A percentile compares a stretch with the other conserved stretches of the same genome.
Evolutionary conservation across 1,284 basidiomycete genomes (phyloP).

Genomic region (Trametes versicolor): DNA sequence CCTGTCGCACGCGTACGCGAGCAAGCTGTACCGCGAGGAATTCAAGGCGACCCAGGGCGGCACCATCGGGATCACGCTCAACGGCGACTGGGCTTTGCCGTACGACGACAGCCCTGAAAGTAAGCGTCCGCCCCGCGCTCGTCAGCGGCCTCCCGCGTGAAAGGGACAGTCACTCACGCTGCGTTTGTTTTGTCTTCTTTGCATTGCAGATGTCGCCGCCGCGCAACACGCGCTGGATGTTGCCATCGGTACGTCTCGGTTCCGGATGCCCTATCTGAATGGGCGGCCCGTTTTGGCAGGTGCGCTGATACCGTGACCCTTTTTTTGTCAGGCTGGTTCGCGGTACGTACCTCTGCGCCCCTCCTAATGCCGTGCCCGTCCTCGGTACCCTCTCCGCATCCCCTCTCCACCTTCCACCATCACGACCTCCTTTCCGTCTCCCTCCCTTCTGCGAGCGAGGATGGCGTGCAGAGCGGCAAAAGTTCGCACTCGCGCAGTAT

Average conservation of each 20-base stretch:
- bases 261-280: conserved; percentile 18
- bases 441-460: neutral
- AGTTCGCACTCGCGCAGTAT: neutral
- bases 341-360: conserved; percentile 50
- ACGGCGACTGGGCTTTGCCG: conserved; percentile 77
- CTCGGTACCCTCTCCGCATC: neutral
- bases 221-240: conserved; percentile 73
- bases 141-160: neutral
- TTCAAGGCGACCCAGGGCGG: conserved; percentile 67
- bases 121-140: conserved; percentile 45
- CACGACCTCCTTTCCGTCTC: neutral
- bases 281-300: conserved; percentile 8
- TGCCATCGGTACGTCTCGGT: conserved; percentile 61
- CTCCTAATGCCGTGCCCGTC: neutral
- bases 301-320: conserved; percentile 27
- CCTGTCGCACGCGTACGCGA: conserved; percentile 73
- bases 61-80: conserved; percentile 78
- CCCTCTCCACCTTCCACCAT: conserved; percentile 1
- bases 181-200: conserved; percentile 10
- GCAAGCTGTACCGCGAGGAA: conserved; percentile 69
- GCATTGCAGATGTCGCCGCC: conserved; percentile 62
- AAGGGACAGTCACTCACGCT: conserved; percentile 14
- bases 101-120: conserved; percentile 73
- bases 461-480: neutral
- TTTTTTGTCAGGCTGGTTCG: conserved; percentile 61